Percentiles rank a stretch among this genome's conserved stretches.
Evolutionary conservation across 441 rosid genomes (phyloP).

Genomic region (Manihot esculenta): DNA sequence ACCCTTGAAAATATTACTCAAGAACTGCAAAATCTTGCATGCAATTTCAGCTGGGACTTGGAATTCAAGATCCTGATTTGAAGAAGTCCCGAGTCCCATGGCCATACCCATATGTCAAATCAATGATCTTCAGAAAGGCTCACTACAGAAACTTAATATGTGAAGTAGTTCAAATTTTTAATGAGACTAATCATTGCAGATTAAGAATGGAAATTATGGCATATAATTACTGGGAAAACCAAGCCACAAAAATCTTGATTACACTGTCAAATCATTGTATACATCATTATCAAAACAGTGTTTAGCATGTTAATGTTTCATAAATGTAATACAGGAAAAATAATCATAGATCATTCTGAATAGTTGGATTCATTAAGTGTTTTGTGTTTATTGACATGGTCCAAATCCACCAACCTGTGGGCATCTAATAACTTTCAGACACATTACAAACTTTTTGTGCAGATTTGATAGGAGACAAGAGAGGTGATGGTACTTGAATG

Average conservation of each 20-base stretch:
- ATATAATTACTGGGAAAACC: slow-evolving; percentile 3
- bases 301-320: slow-evolving; percentile 7
- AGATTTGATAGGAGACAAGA: neutral
- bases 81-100: neutral
- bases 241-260: slow-evolving; percentile 25
- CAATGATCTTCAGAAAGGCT: slow-evolving; percentile 11
- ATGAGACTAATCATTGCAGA: slow-evolving; percentile 20
- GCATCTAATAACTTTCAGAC: slow-evolving; percentile 18
- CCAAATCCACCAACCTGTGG: slow-evolving; percentile 17
- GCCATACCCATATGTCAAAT: slow-evolving; percentile 9
- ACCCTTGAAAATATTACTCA: too few relatives aligned
- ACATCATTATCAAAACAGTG: neutral
- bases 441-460: neutral
- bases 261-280: slow-evolving; percentile 15
- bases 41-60: neutral
- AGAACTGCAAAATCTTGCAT: neutral
- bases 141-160: neutral
- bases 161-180: slow-evolving; percentile 1
- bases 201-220: slow-evolving; percentile 18
- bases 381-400: slow-evolving; percentile 11
- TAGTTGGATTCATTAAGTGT: slow-evolving; percentile 1
- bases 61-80: neutral
- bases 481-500: neutral
- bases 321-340: neutral
- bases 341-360: neutral